phyloP scores from a whole-genome alignment of 2,329 filamentous ascomycete genomes.

The Dissoconium aciculare region DNA sequence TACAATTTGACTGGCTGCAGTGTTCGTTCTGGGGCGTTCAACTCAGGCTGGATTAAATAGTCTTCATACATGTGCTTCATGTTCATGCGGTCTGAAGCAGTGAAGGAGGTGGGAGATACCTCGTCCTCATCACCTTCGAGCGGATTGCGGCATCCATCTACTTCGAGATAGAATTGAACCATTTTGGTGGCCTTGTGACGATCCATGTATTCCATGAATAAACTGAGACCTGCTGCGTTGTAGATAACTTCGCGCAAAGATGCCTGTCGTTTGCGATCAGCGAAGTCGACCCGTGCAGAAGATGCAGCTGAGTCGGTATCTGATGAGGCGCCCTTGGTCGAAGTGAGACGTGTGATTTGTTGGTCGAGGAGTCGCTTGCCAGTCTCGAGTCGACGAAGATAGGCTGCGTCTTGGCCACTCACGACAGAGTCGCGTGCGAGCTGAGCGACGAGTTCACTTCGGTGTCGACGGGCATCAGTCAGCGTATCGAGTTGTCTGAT shows the following conservation, averaged over 20 bases:
- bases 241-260: constrained; percentile 75
- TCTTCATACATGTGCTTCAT: constrained; percentile 82
- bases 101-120: constrained; percentile 34
- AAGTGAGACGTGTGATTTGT: constrained; percentile 59
- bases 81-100: constrained; percentile 70
- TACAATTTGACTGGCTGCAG: constrained; percentile 61
- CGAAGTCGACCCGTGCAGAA: constrained; percentile 22
- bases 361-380: constrained; percentile 83
- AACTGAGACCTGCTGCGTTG: constrained; percentile 79
- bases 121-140: constrained; percentile 74
- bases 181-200: constrained; percentile 70
- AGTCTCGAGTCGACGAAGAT: constrained; percentile 78
- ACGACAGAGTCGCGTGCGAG: constrained; percentile 68
- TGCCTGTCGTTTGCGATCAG: constrained; percentile 58
- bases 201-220: constrained; percentile 99
- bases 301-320: constrained; percentile 27
- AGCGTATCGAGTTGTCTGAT: constrained; percentile 81
- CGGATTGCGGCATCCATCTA: constrained; percentile 89
- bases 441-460: constrained; percentile 84
- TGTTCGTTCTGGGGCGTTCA: constrained; percentile 58
- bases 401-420: constrained; percentile 69
- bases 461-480: constrained; percentile 80
- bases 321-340: constrained; percentile 38
- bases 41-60: constrained; percentile 68
- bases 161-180: constrained; percentile 96